These are phyloP conservation scores for Globisporangium solare DNA, from an alignment of 352 stramenopile genomes.

Conservation along the genomic window DNA sequence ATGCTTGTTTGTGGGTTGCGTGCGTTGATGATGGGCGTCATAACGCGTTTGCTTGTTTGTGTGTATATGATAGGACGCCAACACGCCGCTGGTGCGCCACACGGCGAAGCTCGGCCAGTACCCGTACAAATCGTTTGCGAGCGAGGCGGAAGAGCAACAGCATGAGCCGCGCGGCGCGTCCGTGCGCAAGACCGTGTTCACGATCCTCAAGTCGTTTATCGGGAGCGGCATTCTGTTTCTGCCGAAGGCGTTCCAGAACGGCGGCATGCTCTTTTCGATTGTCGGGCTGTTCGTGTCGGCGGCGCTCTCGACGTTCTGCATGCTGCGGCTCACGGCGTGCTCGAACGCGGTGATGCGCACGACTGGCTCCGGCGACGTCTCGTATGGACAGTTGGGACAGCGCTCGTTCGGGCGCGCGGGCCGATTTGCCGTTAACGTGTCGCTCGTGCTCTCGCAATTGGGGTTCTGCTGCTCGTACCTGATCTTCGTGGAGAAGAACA, in stretches of 20 bases:
- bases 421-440: constrained; percentile 55
- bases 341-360: constrained; percentile 34
- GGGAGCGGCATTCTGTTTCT: constrained; percentile 67
- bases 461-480: constrained; percentile 75
- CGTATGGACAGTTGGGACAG: constrained; percentile 56
- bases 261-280: constrained; percentile 67
- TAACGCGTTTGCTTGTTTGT: too few relatives aligned
- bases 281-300: constrained; percentile 37
- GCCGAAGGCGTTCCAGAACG: constrained; percentile 60
- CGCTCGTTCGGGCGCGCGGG: constrained; percentile 45
- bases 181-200: constrained; percentile 54
- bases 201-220: constrained; percentile 72
- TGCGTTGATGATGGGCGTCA: not conserved
- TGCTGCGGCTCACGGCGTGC: constrained; percentile 52
- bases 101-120: constrained; percentile 21
- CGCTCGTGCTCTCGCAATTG: constrained; percentile 62
- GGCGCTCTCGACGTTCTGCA: constrained; percentile 52
- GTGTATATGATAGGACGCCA: constrained; percentile 27
- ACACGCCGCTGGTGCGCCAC: constrained; percentile 32
- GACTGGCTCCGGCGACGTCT: constrained; percentile 26
- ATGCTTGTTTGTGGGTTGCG: not conserved
- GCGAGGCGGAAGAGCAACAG: constrained; percentile 10
- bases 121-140: constrained; percentile 8
- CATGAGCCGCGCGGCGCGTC: constrained; percentile 27
- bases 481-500: constrained; percentile 73